A percentile compares a stretch with the other conserved stretches of the same genome.
phyloP scores from a whole-genome alignment of 2,329 filamentous ascomycete genomes.

The Ophiostoma himal-ulmi region DNA sequence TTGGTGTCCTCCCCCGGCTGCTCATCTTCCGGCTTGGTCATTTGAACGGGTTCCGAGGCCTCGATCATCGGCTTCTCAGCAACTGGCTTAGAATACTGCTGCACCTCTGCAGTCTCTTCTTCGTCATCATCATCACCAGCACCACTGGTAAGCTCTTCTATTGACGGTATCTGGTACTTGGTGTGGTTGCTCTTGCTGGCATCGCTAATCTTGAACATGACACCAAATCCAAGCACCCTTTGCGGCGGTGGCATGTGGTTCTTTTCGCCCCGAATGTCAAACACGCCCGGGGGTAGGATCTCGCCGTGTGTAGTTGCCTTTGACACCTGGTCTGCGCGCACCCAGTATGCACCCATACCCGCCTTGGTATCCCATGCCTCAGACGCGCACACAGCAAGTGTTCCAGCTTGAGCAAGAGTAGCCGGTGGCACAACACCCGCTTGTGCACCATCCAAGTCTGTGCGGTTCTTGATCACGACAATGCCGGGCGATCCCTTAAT shows the following conservation, averaged over 20 bases:
- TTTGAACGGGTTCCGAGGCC: constrained; percentile 18
- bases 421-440: constrained; percentile 87
- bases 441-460: constrained; percentile 48
- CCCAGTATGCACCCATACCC: constrained; percentile 95
- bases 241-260: constrained; percentile 86
- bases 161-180: constrained; percentile 48
- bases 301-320: constrained; percentile 78
- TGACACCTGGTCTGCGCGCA: constrained; percentile 79
- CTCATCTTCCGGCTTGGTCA: constrained; percentile 23
- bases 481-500: constrained; percentile 77
- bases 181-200: constrained; percentile 76
- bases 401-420: constrained; percentile 84
- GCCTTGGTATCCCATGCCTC: constrained; percentile 95
- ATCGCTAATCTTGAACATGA: constrained; percentile 84
- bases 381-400: constrained; percentile 76
- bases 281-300: constrained; percentile 70
- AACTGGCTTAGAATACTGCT: background rate
- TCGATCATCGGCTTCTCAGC: constrained; percentile 23
- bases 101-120: constrained; percentile 19
- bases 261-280: constrained; percentile 79
- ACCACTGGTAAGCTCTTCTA: constrained; percentile 31
- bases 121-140: constrained; percentile 22
- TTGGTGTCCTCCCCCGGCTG: constrained; percentile 26
- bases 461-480: constrained; percentile 76
- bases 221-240: constrained; percentile 77